Conservation (phyloP, 805 yeast species). For the Ogataea saltuana region DNA sequence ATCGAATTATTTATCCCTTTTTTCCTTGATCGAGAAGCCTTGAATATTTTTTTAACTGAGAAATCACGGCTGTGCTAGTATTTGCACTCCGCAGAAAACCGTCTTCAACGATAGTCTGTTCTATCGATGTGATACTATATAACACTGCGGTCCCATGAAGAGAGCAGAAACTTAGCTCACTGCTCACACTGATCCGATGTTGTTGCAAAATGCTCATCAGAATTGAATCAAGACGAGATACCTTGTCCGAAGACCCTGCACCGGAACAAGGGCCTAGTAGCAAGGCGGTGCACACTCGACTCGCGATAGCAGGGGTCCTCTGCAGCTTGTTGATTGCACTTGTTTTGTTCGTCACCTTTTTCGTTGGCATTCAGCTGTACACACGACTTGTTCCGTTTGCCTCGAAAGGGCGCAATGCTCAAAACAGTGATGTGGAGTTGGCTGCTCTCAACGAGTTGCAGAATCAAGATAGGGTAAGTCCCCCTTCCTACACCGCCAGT, state of each 20-base stretch:
- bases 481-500: conserved; percentile 21
- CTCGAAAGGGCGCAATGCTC: background rate
- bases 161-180: background rate
- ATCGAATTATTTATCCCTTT: conserved; percentile 1
- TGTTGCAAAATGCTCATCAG: conserved; percentile 1
- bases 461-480: background rate
- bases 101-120: background rate
- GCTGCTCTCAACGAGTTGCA: background rate
- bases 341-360: conserved; percentile 8
- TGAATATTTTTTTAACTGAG: too few relatives aligned
- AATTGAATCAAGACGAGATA: background rate
- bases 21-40: too few relatives aligned
- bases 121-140: background rate
- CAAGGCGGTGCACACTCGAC: conserved; percentile 3
- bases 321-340: conserved; percentile 12
- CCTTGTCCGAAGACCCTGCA: background rate
- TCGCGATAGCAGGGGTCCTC: conserved; percentile 12
- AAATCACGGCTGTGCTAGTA: background rate
- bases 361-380: conserved; percentile 15
- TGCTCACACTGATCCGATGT: background rate
- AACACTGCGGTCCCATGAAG: background rate
- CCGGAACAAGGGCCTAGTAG: background rate
- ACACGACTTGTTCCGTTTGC: conserved; percentile 10
- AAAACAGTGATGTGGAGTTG: background rate
- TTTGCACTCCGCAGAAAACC: background rate